Percentiles rank a stretch among this genome's conserved stretches.
Conservation (phyloP, 768 basidiomycete species). For the Suillus cothurnatus region DNA sequence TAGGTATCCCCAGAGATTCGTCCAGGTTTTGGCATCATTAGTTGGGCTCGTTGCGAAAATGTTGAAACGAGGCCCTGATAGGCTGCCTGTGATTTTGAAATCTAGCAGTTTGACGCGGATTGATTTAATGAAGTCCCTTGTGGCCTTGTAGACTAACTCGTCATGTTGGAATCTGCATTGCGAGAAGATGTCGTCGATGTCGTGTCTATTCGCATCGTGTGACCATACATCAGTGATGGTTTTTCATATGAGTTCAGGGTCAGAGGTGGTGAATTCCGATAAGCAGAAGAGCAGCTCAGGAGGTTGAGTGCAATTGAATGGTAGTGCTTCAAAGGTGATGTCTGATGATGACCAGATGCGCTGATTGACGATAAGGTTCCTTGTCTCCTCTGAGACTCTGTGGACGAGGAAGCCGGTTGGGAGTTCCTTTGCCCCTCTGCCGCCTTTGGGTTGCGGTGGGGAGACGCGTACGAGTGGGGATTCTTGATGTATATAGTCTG, state of each 20-base stretch:
- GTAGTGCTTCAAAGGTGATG: not conserved
- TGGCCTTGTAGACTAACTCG: not conserved
- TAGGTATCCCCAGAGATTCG: not conserved
- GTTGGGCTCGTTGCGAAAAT: not conserved
- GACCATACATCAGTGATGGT: not conserved
- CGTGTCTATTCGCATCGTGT: not conserved
- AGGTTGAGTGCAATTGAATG: not conserved
- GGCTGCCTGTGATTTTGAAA: not conserved
- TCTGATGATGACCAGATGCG: not conserved
- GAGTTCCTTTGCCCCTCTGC: not conserved
- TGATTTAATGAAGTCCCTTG: not conserved
- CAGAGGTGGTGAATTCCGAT: not conserved
- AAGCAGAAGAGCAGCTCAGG: not conserved
- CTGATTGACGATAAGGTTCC: not conserved
- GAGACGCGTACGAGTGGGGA: too few relatives aligned
- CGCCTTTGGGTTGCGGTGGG: not conserved
- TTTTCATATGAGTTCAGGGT: too few relatives aligned
- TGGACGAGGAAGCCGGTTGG: not conserved
- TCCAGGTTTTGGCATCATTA: not conserved
- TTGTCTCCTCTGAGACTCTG: not conserved
- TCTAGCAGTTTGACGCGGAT: not conserved
- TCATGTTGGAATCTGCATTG: not conserved
- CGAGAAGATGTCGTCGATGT: not conserved
- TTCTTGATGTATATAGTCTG: too few relatives aligned
- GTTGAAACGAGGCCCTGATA: not conserved